Base-by-base conservation (phyloP, 805 yeast genomes). In the Tetrapisispora pingtungensis region DNA sequence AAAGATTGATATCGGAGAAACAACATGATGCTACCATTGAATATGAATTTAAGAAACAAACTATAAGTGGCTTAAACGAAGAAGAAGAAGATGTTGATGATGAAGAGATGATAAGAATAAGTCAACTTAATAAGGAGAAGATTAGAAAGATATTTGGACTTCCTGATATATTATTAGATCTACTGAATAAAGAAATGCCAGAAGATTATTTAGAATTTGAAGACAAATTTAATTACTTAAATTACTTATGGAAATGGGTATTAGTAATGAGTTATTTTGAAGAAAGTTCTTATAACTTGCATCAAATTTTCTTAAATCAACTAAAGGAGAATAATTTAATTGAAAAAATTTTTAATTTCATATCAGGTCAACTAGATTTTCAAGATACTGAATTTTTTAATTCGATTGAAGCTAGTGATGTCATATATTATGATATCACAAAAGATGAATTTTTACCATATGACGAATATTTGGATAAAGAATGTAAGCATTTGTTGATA, bases 231-330 rank as follows among this genome's bases (percentile, higher is more conserved):
- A 58, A 56, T 3, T 57, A 70, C 37, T 55, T 71, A 26, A 66
- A 59, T 18, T 82, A 74, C 55, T 51, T 82, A 30, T 81, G 84
- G 80, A 66, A 77, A 45, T 88, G 95, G 94, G 66, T 64, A 48
- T 65, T 85, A 43, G 60, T 84, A 0, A 70, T 84, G 49, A 66
- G 65, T 26, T 78, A 78, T 59, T 83, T 87, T 57, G 70, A 73
- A 42, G 77, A 78, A 46, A 73, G 83, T 6, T 77, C 93, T 1
- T 78, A 77, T 50, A 73, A 75, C 34, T 70, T 87, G 50, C 72
- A 88, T 45, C 71, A 75, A 38, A 67, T 71, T 36, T 84, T 82
- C 53, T 72, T 81, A 31, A 68, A 65, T 18, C 81, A 82, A 50
- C 57, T 87, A 44, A 75, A 74, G 24, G 71, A 69, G 24, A 56